Base-by-base conservation (phyloP, 2,329 filamentous ascomycete species). In the Penicillium crustosum region DNA sequence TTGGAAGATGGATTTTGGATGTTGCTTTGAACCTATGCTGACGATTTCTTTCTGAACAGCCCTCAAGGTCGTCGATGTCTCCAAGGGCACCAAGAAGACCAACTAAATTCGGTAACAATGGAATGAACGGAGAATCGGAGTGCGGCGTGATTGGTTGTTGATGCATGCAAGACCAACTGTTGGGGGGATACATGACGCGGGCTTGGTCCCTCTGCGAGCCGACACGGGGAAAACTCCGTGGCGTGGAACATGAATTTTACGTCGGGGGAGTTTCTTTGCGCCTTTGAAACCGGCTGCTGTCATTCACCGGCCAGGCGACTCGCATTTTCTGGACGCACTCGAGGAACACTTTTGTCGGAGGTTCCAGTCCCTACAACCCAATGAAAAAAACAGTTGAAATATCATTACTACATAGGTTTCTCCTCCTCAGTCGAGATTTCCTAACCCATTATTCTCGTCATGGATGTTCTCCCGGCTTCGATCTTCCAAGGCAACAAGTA, bases 11-110 rank as follows among this genome's bases (percentile, higher is more conserved):
- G n/a, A 38, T 2, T n/a, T 49, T 33, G 27, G 27, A 25, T 54
- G n/a, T 27, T 3, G 35, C 25, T 25, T 15, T 15, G 53, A 23
- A 53, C 7, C 15, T 38, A 19, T 48, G 55, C 69, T 72, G 58
- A 73, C 65, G n/a, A 12, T 55, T 35, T 51, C 6, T 43, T 35
- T 55, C 17, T 47, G 29, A 61, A 69, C 64, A 78, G 76, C 75
- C 58, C 74, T 78, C 58, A 77, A 78, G 72, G 75, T 78, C 53
- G 74, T 73, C 62, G 76, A 78, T 62, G 76, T 78, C 64, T 72
- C 74, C 71, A 77, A 77, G 70, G 75, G 75, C 63, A 77, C 75
- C 73, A 78, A 77, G 75, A 77, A 78, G 75, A 67, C 74, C 61
- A 68, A 75, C 69, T 78, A 78, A 75, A 72, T 69, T 59, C 59